A percentile compares a stretch with the other conserved stretches of the same genome.
Evolutionary conservation across 176 grass and related monocot species (phyloP).

Genomic region (Tuctoria greenei): DNA sequence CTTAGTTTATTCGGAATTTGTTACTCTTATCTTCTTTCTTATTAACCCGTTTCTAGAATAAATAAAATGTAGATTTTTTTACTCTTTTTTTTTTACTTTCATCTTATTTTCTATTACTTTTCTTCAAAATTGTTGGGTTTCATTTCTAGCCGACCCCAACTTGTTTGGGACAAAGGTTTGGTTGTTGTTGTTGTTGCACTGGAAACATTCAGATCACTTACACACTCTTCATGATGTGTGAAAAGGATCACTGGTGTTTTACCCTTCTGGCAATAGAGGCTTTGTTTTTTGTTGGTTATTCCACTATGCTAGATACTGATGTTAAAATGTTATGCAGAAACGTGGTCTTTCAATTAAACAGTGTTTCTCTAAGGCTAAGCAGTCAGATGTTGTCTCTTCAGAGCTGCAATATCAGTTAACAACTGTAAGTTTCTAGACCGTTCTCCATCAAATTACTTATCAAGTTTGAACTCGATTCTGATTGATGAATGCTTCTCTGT

Average conservation of each 20-base stretch:
- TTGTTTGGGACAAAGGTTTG: too few relatives aligned
- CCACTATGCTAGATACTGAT: constrained; percentile 26
- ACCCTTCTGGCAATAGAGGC: constrained; percentile 10
- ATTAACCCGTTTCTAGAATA: too few relatives aligned
- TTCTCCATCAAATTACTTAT: constrained; percentile 26
- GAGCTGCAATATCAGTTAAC: constrained; percentile 28
- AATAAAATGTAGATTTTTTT: too few relatives aligned
- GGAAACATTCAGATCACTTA: neutral
- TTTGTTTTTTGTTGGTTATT: constrained; percentile 7
- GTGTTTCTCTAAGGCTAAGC: constrained; percentile 37
- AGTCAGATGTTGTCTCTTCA: constrained; percentile 26
- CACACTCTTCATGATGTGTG: neutral
- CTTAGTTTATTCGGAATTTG: too few relatives aligned
- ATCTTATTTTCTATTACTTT: too few relatives aligned
- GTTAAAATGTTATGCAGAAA: constrained; percentile 36
- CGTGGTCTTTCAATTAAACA: constrained; percentile 44
- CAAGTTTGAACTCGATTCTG: constrained; percentile 10
- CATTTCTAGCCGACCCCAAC: too few relatives aligned
- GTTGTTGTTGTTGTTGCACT: too few relatives aligned
- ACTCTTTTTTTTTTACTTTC: too few relatives aligned
- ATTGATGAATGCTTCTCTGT: constrained; percentile 30
- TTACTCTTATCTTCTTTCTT: too few relatives aligned
- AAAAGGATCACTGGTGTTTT: neutral
- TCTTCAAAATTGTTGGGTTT: too few relatives aligned
- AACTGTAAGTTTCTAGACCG: constrained; percentile 49